These are phyloP conservation scores for Alternaria conjuncta DNA, from an alignment of 2,329 filamentous ascomycete genomes.

Conservation along the genomic window DNA sequence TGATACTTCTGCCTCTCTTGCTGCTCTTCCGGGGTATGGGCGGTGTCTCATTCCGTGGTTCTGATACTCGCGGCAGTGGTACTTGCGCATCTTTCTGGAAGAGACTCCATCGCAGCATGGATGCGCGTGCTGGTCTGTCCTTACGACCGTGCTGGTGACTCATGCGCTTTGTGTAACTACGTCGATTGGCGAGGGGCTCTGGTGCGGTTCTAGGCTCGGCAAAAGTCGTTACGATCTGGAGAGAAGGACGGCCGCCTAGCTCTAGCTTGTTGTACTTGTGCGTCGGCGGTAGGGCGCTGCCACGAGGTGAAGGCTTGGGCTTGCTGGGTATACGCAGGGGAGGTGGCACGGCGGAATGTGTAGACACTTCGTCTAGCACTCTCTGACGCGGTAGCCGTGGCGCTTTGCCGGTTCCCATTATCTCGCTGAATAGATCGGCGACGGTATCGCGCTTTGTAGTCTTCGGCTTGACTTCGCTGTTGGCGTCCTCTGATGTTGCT, in stretches of 20 bases:
- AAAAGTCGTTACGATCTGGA: background rate
- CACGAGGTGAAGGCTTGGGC: background rate
- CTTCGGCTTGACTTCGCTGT: background rate
- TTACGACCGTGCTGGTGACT: background rate
- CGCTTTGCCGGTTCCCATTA: background rate
- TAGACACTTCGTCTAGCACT: background rate
- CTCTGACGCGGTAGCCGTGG: background rate
- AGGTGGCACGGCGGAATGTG: background rate
- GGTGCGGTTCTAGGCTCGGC: background rate
- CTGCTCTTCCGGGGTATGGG: background rate
- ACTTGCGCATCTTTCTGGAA: background rate
- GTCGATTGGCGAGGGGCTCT: background rate
- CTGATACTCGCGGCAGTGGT: background rate
- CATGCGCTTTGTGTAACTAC: background rate
- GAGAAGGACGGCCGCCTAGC: background rate
- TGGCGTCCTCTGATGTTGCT: background rate
- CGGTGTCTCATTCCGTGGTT: background rate
- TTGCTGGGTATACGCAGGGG: background rate
- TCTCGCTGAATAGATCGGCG: background rate
- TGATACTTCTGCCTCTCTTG: background rate
- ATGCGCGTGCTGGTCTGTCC: background rate
- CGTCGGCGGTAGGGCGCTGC: background rate
- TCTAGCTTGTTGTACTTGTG: background rate
- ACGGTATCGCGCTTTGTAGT: background rate
- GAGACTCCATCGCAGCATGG: background rate